Percentiles rank a stretch among this genome's conserved stretches.
Conservation (phyloP, 805 yeast species). For the Pichia phayaonensis region DNA sequence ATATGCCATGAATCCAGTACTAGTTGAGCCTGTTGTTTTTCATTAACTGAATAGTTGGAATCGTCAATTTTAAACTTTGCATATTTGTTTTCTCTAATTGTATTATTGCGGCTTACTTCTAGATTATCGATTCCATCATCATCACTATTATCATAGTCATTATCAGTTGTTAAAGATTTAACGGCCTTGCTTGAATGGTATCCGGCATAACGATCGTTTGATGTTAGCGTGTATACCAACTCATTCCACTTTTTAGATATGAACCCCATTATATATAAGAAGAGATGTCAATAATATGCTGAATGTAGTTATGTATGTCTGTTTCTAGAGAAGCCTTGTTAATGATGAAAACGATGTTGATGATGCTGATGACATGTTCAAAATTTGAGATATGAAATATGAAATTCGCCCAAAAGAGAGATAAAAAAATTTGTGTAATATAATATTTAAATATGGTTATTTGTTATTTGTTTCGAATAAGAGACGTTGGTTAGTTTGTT, state of each 20-base stretch:
- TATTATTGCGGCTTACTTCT: neutral
- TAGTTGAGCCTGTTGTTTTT: slow-evolving; percentile 10
- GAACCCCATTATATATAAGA: slow-evolving; percentile 7
- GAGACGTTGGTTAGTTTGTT: neutral
- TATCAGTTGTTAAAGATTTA: slow-evolving; percentile 16
- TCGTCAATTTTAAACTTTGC: neutral
- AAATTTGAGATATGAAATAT: too few relatives aligned
- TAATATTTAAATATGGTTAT: too few relatives aligned
- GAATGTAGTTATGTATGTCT: too few relatives aligned
- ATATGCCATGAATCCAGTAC: slow-evolving; percentile 28
- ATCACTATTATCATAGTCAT: slow-evolving; percentile 11
- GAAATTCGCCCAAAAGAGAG: too few relatives aligned
- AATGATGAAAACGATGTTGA: too few relatives aligned
- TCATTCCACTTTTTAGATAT: slow-evolving; percentile 41
- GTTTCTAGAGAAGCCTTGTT: too few relatives aligned
- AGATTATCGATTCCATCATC: neutral
- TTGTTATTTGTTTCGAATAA: neutral
- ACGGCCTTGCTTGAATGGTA: slow-evolving; percentile 31
- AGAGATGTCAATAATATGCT: too few relatives aligned
- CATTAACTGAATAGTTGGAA: slow-evolving; percentile 2
- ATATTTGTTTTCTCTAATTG: neutral
- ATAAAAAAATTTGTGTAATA: too few relatives aligned
- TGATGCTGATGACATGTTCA: too few relatives aligned
- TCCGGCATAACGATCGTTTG: slow-evolving; percentile 66
- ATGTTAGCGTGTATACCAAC: slow-evolving; percentile 53